phyloP scores from a whole-genome alignment of 371 early-diverging fungal genomes.

The Zychaea mexicana region DNA sequence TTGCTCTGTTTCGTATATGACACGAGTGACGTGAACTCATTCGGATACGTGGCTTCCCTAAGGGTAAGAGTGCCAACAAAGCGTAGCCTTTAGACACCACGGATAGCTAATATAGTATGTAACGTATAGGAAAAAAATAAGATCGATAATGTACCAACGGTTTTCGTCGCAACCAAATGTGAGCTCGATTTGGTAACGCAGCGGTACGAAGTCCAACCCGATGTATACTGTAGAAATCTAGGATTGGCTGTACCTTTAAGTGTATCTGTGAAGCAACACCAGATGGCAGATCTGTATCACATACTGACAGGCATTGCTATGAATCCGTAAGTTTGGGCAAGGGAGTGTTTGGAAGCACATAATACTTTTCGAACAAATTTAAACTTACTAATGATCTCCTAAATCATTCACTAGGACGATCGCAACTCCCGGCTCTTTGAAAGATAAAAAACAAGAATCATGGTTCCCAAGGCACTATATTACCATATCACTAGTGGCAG shows the following conservation, averaged over 20 bases:
- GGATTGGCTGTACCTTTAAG: constrained; percentile 86
- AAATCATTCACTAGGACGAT: constrained; percentile 25
- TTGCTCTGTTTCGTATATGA: constrained; percentile 94
- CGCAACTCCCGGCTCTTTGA: constrained; percentile 45
- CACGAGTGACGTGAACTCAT: constrained; percentile 91
- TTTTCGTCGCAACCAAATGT: constrained; percentile 93
- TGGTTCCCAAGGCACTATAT: constrained; percentile 44
- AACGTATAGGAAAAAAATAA: constrained; percentile 74
- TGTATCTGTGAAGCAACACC: constrained; percentile 83
- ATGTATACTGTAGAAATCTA: constrained; percentile 87
- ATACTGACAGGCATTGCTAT: constrained; percentile 84
- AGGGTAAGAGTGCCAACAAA: constrained; percentile 54
- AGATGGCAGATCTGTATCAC: constrained; percentile 88
- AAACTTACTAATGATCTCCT: not conserved
- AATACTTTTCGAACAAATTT: not conserved
- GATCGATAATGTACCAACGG: constrained; percentile 80
- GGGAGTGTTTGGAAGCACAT: not conserved
- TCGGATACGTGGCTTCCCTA: constrained; percentile 85
- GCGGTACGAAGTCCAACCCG: constrained; percentile 84
- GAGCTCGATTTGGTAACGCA: constrained; percentile 89
- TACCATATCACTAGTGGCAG: constrained; percentile 39
- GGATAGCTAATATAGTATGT: too few species aligned
- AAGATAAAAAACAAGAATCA: constrained; percentile 39
- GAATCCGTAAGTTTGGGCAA: constrained; percentile 67
- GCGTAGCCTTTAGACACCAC: too few species aligned